phyloP scores from a whole-genome alignment of 192 early-diverging fungal species.

The Podila horticola region DNA sequence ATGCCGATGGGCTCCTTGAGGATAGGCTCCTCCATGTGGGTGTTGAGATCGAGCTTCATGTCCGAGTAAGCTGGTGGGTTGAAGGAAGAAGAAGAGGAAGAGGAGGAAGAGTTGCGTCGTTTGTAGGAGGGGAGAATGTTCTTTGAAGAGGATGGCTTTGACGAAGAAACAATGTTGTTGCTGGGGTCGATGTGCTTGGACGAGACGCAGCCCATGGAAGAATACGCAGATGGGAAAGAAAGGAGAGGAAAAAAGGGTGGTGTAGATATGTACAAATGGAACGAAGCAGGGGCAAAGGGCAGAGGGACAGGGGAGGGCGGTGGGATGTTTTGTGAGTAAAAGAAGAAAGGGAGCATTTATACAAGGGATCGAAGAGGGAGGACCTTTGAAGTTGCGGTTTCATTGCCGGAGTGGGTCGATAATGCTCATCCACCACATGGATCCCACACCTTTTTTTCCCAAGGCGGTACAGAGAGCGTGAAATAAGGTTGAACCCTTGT shows the following conservation, averaged over 20 bases:
- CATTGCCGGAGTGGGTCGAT: too few relatives aligned
- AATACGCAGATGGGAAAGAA: slow-evolving; percentile 29
- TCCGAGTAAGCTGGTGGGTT: slow-evolving; percentile 37
- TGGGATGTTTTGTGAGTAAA: not conserved
- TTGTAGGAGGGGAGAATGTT: slow-evolving; percentile 11
- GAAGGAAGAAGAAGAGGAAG: slow-evolving; percentile 2
- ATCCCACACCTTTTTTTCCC: too few relatives aligned
- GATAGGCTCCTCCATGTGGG: slow-evolving; percentile 7
- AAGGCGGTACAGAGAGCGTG: too few relatives aligned
- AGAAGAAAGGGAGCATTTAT: too few relatives aligned
- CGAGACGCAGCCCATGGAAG: slow-evolving; percentile 38
- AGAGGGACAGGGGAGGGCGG: not conserved
- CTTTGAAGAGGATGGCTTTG: not conserved
- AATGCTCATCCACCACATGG: too few relatives aligned
- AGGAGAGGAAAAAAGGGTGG: not conserved
- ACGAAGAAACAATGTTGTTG: slow-evolving; percentile 18
- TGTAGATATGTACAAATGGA: not conserved
- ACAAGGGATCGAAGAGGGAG: too few relatives aligned
- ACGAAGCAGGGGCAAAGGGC: not conserved
- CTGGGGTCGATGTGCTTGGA: slow-evolving; percentile 36
- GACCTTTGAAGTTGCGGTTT: too few relatives aligned
- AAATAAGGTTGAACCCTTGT: too few relatives aligned
- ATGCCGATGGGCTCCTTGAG: slow-evolving; percentile 35
- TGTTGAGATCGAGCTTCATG: slow-evolving; percentile 39
- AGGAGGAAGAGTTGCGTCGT: not conserved